phyloP scores from a whole-genome alignment of 169 alveolate species.

The Ichthyophthirius multifiliis region DNA sequence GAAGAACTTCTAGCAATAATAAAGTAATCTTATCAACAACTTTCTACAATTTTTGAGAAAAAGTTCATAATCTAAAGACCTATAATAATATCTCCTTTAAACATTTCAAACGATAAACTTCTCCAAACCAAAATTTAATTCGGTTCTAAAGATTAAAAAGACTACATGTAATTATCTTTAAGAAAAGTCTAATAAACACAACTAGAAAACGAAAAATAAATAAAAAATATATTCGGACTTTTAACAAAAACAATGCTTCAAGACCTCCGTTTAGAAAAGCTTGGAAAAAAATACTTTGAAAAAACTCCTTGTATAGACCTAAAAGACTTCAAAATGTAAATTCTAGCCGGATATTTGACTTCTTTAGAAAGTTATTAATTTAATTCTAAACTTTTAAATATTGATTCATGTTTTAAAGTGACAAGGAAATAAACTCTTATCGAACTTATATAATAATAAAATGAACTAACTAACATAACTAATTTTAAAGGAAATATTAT shows the following conservation, averaged over 20 bases:
- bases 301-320: not conserved
- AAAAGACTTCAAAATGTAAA: not conserved
- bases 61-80: too few relatives aligned
- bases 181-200: too few relatives aligned
- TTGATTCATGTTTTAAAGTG: slow-evolving; percentile 35
- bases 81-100: too few relatives aligned
- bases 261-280: not conserved
- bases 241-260: not conserved
- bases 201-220: not conserved
- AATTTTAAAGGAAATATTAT: slow-evolving; percentile 36
- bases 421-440: slow-evolving; percentile 36
- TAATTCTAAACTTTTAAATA: slow-evolving; percentile 18
- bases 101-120: too few relatives aligned
- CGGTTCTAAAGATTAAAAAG: too few relatives aligned
- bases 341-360: not conserved
- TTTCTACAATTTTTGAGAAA: too few relatives aligned
- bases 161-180: too few relatives aligned
- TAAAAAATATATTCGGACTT: not conserved
- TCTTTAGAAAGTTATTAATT: not conserved
- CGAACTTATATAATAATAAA: slow-evolving; percentile 19
- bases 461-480: slow-evolving; percentile 4
- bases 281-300: slow-evolving; percentile 2
- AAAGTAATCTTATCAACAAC: too few relatives aligned
- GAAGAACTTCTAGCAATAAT: too few relatives aligned
- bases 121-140: too few relatives aligned